phyloP scores from a whole-genome alignment of 2,329 filamentous ascomycete genomes.

The Botrytis byssoidea region DNA sequence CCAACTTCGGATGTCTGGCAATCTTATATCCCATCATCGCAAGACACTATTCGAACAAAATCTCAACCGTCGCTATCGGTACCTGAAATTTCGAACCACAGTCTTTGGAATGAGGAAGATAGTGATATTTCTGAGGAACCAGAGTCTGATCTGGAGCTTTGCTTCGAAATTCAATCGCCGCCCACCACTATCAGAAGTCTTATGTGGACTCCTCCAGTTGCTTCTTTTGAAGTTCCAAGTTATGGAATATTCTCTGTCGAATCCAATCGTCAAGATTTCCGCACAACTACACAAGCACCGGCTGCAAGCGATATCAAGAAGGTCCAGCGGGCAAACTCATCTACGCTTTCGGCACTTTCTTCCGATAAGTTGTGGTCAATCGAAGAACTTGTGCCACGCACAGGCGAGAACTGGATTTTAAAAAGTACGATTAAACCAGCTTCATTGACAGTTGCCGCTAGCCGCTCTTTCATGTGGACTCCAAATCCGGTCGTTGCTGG shows the following conservation, averaged over 20 bases:
- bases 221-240: neutral
- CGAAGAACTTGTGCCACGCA: neutral
- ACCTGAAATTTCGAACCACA: conserved; percentile 23
- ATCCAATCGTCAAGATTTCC: conserved; percentile 23
- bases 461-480: conserved; percentile 26
- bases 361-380: conserved; percentile 31
- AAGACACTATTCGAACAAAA: conserved; percentile 26
- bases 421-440: conserved; percentile 1
- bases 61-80: conserved; percentile 21
- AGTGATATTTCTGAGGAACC: neutral
- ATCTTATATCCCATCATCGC: conserved; percentile 25
- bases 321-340: conserved; percentile 22
- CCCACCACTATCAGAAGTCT: neutral
- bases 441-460: neutral
- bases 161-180: neutral
- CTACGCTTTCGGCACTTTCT: conserved; percentile 22
- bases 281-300: conserved; percentile 28
- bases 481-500: neutral
- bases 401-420: conserved; percentile 23
- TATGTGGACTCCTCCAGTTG: conserved; percentile 25
- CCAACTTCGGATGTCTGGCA: conserved; percentile 30
- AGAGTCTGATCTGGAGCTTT: neutral
- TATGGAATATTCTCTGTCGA: conserved; percentile 30
- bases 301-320: conserved; percentile 28
- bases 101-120: conserved; percentile 26